A percentile compares a stretch with the other conserved stretches of the same genome.
Evolutionary conservation across 78 protist species (phyloP).

Genomic region (Speleostelium caveatum): DNA sequence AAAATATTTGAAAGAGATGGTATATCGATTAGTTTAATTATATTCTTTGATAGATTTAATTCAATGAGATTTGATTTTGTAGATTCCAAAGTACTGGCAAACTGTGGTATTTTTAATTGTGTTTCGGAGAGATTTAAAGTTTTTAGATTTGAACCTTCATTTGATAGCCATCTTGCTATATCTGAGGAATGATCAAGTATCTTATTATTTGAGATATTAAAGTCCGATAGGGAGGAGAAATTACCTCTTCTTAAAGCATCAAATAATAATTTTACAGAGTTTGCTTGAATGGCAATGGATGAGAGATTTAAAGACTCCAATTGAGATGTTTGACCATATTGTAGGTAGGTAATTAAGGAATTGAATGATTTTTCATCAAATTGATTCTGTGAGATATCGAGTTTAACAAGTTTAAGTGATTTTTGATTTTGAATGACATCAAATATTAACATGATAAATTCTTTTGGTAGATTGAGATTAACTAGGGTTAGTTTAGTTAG

Average conservation of each 20-base stretch:
- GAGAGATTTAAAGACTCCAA: not conserved
- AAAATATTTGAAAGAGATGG: too few species aligned
- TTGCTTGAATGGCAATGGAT: not conserved
- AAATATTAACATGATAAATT: constrained; percentile 13
- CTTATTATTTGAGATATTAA: constrained; percentile 39
- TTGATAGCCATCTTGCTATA: constrained; percentile 37
- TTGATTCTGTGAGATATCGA: constrained; percentile 17
- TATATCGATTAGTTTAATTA: too few species aligned
- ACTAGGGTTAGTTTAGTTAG: not conserved
- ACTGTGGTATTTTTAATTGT: too few species aligned
- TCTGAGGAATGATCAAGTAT: constrained; percentile 3
- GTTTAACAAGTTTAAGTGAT: constrained; percentile 9
- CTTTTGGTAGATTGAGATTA: constrained; percentile 40
- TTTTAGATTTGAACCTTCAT: constrained; percentile 17
- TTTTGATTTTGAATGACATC: constrained; percentile 60
- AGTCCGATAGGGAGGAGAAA: not conserved
- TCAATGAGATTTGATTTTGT: too few species aligned
- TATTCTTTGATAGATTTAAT: too few species aligned
- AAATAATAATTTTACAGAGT: constrained; percentile 5
- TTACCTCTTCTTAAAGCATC: constrained; percentile 38
- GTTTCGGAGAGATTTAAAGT: constrained; percentile 19
- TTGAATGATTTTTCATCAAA: constrained; percentile 47
- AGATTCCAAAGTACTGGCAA: too few species aligned
- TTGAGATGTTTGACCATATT: constrained; percentile 25
- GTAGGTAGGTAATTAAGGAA: constrained; percentile 45